Conservation (phyloP, 108 stramenopile species). For the Skeletonema menzelii region DNA sequence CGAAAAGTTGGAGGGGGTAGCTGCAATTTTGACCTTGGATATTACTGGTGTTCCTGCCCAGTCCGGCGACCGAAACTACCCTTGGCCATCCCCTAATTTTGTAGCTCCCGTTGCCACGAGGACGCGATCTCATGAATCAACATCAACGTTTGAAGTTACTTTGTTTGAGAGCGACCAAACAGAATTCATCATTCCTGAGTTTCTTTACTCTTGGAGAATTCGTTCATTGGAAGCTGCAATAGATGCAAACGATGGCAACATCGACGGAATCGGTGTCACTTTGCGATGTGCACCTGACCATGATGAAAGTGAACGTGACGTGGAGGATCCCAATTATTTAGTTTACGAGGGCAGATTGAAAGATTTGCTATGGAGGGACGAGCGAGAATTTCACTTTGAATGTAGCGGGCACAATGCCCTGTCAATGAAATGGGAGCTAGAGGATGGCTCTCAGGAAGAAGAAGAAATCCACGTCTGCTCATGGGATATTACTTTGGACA, state of each 20-base stretch:
- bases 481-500: slow-evolving; percentile 60
- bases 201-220: slow-evolving; percentile 56
- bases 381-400: slow-evolving; percentile 39
- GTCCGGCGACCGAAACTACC: slow-evolving; percentile 59
- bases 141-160: slow-evolving; percentile 68
- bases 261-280: slow-evolving; percentile 41
- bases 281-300: slow-evolving; percentile 43
- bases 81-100: slow-evolving; percentile 78
- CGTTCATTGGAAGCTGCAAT: slow-evolving; percentile 60
- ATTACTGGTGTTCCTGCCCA: slow-evolving; percentile 74
- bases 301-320: slow-evolving; percentile 11
- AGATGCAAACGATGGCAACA: slow-evolving; percentile 14
- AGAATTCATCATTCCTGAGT: slow-evolving; percentile 73
- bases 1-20: slow-evolving; percentile 54
- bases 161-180: slow-evolving; percentile 68
- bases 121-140: slow-evolving; percentile 42
- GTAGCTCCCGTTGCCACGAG: slow-evolving; percentile 33
- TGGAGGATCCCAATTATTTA: slow-evolving; percentile 47
- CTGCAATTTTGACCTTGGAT: slow-evolving; percentile 77
- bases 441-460: slow-evolving; percentile 16
- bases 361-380: slow-evolving; percentile 24
- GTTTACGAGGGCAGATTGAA: slow-evolving; percentile 27
- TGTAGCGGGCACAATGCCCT: slow-evolving; percentile 48
- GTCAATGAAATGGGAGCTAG: slow-evolving; percentile 11
- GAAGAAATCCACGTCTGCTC: slow-evolving; percentile 37